Conservation (phyloP, 768 basidiomycete genomes). For the Podaxis mareebaensis region DNA sequence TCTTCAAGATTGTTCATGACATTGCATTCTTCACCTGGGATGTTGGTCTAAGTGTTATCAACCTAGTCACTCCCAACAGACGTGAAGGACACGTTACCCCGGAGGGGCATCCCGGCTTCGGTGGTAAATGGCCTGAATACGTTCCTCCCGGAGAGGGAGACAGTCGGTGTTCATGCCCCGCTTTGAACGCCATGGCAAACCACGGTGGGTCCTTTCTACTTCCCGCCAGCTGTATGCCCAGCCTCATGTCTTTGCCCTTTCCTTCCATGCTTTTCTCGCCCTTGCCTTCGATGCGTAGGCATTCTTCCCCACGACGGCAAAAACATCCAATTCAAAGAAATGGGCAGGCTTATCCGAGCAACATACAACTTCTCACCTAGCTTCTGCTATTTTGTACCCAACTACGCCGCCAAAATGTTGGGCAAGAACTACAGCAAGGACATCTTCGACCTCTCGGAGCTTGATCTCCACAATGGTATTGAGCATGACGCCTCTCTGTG, state of each 20-base stretch:
- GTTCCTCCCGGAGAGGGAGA: conserved; percentile 58
- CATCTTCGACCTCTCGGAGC: conserved; percentile 63
- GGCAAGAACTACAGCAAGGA: conserved; percentile 57
- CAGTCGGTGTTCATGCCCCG: conserved; percentile 74
- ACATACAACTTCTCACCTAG: conserved; percentile 72
- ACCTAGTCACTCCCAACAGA: conserved; percentile 50
- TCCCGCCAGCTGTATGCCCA: neutral
- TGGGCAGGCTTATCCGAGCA: conserved; percentile 41
- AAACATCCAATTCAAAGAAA: conserved; percentile 62
- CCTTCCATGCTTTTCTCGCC: neutral
- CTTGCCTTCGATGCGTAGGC: conserved; percentile 40
- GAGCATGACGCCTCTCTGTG: conserved; percentile 69
- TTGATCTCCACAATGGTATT: conserved; percentile 75
- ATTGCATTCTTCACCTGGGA: conserved; percentile 46
- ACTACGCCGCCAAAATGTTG: conserved; percentile 58
- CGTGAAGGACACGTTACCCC: conserved; percentile 58
- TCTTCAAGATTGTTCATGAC: conserved; percentile 11
- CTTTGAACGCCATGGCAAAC: conserved; percentile 80
- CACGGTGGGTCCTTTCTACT: conserved; percentile 51
- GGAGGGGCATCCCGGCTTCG: conserved; percentile 53
- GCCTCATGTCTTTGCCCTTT: neutral
- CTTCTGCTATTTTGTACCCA: conserved; percentile 69
- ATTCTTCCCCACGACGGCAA: conserved; percentile 66
- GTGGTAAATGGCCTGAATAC: conserved; percentile 71
- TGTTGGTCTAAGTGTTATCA: conserved; percentile 46